A percentile compares a stretch with the other conserved stretches of the same genome.
phyloP scores from a whole-genome alignment of 139 green algal genomes.

The Coelastrella sp. region DNA sequence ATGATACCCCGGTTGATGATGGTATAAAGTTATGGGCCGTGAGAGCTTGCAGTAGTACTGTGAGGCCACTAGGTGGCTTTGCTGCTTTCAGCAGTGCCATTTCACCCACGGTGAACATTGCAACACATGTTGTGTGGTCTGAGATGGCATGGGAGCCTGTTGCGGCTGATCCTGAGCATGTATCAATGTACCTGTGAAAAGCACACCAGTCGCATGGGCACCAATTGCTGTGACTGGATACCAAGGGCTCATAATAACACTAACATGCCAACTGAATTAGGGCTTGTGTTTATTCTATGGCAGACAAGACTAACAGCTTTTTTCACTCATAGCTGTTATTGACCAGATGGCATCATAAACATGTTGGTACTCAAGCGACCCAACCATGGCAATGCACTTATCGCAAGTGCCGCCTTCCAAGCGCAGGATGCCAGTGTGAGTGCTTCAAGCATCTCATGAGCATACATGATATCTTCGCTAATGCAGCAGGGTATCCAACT shows the following conservation, averaged over 20 bases:
- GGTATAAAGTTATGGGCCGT: slow-evolving; percentile 57
- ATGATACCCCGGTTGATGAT: neutral
- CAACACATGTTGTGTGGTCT: slow-evolving; percentile 38
- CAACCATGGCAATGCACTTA: neutral
- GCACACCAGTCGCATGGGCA: neutral
- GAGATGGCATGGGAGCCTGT: neutral
- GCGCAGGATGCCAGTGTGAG: neutral
- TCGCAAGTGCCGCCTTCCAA: neutral
- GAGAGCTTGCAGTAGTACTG: slow-evolving; percentile 78
- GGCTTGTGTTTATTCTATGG: too few species aligned
- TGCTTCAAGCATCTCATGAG: neutral
- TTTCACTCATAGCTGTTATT: neutral
- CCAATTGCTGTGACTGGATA: neutral
- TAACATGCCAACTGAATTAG: too few species aligned
- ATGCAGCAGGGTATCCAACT: too few species aligned
- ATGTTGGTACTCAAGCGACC: too few species aligned
- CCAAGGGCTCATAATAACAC: too few species aligned
- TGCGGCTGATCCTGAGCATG: neutral
- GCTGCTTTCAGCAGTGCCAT: slow-evolving; percentile 67
- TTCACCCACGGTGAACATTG: slow-evolving; percentile 78
- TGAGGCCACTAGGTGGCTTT: slow-evolving; percentile 45
- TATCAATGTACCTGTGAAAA: slow-evolving; percentile 49
- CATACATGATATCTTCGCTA: too few species aligned
- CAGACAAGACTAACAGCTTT: neutral
- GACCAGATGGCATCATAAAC: too few species aligned